Evolutionary conservation across 225 moss, liverwort and hornwort species (phyloP), one percentile per base, ranked within the genome.

Genomic region (Rhytidiadelphus loreus): DNA sequence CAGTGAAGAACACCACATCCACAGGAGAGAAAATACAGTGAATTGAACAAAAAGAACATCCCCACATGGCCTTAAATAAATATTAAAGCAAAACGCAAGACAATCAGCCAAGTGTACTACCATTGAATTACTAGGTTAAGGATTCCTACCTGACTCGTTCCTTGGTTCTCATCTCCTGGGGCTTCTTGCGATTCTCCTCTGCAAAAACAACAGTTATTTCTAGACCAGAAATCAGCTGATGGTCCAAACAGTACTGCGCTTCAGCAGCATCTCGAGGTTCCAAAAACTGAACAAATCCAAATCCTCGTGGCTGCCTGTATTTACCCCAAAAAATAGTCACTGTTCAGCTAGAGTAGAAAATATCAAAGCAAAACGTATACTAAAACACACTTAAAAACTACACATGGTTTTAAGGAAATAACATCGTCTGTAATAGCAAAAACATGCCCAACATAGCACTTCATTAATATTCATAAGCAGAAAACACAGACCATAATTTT

Each of bases 131-230:
- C 39, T 56, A 13, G 37, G n/a, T 17, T n/a, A 63, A 69, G 44
- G 17, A 85, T 62, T 15, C 25, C 64, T 87, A 96, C 96, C 96
- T 95, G 83, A 93, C 89, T 41, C 96, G 92, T 88, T 98, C 98
- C 87, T 97, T 98, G 70, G 95, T 96, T 57, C 98, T 93, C 98
- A 98, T 98, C 92, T 98, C 98, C 88, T 96, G 96, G 17, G 98
- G 98, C 87, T 97, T 98, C 90, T 98, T 98, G 63, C 98, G 96
- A 78, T 98, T 98, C 91, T 98, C 98, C 61, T 97, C 97, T 4
- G 98, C 98, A 88, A 98, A 98, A 12, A 98, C 98, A 19, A 98
- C 98, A 87, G 98, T 98, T 32, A 98, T 97, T 85, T 98, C 98
- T 56, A 97, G 94, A 46, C 98, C 98, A 82, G 92, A 95, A 32